Conservation (phyloP, 495 filamentous ascomycete genomes). For the Collariella sp. region DNA sequence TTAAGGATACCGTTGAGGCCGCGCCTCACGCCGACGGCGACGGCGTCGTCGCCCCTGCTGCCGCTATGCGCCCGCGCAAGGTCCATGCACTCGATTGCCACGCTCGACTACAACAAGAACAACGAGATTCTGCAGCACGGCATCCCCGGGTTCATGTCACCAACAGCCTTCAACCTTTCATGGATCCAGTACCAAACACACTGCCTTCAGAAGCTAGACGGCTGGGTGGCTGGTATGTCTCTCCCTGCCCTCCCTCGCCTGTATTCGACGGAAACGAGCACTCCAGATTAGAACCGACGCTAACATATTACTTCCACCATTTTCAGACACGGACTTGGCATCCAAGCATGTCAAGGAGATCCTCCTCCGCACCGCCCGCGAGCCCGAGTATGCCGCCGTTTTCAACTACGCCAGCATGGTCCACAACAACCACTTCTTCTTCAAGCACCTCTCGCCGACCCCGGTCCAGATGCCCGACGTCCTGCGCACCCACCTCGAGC, state of each 20-base stretch:
- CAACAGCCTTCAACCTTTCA: slow-evolving; percentile 57
- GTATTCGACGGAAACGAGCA: neutral
- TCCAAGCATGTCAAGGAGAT: slow-evolving; percentile 54
- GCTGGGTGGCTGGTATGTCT: slow-evolving; percentile 58
- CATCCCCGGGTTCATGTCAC: slow-evolving; percentile 57
- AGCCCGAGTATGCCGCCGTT: slow-evolving; percentile 61
- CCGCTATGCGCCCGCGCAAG: slow-evolving; percentile 15
- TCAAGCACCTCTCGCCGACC: slow-evolving; percentile 48
- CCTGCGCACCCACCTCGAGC: slow-evolving; percentile 38
- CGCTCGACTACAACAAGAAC: slow-evolving; percentile 46
- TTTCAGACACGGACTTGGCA: slow-evolving; percentile 49
- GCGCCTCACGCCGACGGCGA: slow-evolving; percentile 7
- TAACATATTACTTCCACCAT: neutral
- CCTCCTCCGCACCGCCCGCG: slow-evolving; percentile 65
- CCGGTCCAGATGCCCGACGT: slow-evolving; percentile 23
- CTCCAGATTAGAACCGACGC: neutral
- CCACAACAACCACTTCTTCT: slow-evolving; percentile 96
- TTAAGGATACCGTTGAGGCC: slow-evolving; percentile 35
- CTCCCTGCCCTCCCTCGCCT: neutral
- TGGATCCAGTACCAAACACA: slow-evolving; percentile 76
- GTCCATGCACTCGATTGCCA: slow-evolving; percentile 47
- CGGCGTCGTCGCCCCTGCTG: slow-evolving; percentile 17
- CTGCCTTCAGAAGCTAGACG: slow-evolving; percentile 67
- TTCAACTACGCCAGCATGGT: slow-evolving; percentile 97
- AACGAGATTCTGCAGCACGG: slow-evolving; percentile 39